A percentile compares a stretch with the other conserved stretches of the same genome.
Evolutionary conservation across 768 basidiomycete species (phyloP).

Genomic region (Rhodotorula paludigena): DNA sequence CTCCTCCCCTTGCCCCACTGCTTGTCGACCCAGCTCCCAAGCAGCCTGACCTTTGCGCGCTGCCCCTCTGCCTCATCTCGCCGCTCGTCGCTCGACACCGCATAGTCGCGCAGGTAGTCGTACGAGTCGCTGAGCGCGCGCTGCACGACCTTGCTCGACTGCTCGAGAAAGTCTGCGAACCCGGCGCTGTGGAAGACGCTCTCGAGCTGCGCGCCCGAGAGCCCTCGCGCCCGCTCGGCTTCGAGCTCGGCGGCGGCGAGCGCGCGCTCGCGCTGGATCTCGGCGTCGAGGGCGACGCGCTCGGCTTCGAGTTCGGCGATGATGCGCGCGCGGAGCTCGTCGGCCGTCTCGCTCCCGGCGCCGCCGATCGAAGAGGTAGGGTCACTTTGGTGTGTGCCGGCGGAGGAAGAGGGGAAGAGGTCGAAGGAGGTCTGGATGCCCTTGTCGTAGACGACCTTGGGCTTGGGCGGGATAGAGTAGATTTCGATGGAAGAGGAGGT

Average conservation of each 20-base stretch:
- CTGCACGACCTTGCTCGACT: constrained; percentile 90
- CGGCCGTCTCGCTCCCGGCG: constrained; percentile 76
- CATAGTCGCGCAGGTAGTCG: constrained; percentile 95
- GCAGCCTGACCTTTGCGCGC: constrained; percentile 71
- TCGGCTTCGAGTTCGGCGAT: constrained; percentile 66
- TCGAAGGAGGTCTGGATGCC: constrained; percentile 40
- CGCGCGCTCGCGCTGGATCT: constrained; percentile 74
- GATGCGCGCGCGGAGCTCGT: constrained; percentile 69
- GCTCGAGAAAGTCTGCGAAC: constrained; percentile 88
- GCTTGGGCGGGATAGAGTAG: constrained; percentile 15
- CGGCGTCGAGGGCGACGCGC: constrained; percentile 61
- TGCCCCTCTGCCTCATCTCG: constrained; percentile 83
- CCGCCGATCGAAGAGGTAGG: constrained; percentile 67
- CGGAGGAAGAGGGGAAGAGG: constrained; percentile 23
- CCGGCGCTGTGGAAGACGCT: constrained; percentile 81
- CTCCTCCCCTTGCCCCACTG: constrained; percentile 86
- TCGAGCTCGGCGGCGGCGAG: constrained; percentile 81
- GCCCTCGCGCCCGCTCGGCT: constrained; percentile 66
- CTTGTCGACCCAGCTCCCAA: constrained; percentile 92
- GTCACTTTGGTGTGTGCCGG: constrained; percentile 14
- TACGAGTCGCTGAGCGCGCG: constrained; percentile 90
- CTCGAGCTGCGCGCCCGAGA: constrained; percentile 77
- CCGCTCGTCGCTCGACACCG: constrained; percentile 56
- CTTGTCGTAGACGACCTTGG: constrained; percentile 41
- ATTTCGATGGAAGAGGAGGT: constrained; percentile 11